Percentiles rank a stretch among this genome's conserved stretches.
Evolutionary conservation across 1,284 basidiomycete genomes (phyloP).

Genomic region (Cystobasidiaceae sp.): DNA sequence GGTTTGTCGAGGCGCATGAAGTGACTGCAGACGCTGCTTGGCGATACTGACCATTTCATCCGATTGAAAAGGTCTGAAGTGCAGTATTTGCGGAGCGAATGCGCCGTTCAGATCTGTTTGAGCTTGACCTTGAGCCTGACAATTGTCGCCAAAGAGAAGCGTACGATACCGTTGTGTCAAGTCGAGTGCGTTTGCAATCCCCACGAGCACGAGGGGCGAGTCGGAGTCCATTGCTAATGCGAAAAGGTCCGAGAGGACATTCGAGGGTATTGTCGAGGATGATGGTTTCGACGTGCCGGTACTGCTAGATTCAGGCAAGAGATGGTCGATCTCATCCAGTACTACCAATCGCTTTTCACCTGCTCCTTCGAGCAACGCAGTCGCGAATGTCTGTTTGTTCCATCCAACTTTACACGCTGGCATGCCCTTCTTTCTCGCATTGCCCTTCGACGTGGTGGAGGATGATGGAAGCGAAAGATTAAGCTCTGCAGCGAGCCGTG

Average conservation of each 20-base stretch:
- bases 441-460: neutral
- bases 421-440: constrained; percentile 18
- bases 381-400: no score
- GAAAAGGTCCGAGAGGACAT: constrained; percentile 48
- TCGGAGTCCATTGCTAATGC: constrained; percentile 37
- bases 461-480: constrained; percentile 7
- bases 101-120: constrained; percentile 1
- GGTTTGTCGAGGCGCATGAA: neutral
- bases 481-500: constrained; percentile 38
- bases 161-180: constrained; percentile 37
- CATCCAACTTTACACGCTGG: no score
- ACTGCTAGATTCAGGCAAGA: constrained; percentile 36
- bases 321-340: constrained; percentile 50
- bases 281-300: neutral
- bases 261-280: constrained; percentile 37
- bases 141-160: constrained; percentile 38
- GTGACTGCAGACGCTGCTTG: constrained; percentile 44
- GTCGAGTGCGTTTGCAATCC: constrained; percentile 45
- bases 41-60: constrained; percentile 47
- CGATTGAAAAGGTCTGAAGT: constrained; percentile 48
- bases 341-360: constrained; percentile 44
- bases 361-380: no score
- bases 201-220: constrained; percentile 42
- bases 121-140: neutral
- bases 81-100: constrained; percentile 47